A percentile compares a stretch with the other conserved stretches of the same genome.
phyloP scores from a whole-genome alignment of 306 rosid genomes.

The Cicer arietinum region DNA sequence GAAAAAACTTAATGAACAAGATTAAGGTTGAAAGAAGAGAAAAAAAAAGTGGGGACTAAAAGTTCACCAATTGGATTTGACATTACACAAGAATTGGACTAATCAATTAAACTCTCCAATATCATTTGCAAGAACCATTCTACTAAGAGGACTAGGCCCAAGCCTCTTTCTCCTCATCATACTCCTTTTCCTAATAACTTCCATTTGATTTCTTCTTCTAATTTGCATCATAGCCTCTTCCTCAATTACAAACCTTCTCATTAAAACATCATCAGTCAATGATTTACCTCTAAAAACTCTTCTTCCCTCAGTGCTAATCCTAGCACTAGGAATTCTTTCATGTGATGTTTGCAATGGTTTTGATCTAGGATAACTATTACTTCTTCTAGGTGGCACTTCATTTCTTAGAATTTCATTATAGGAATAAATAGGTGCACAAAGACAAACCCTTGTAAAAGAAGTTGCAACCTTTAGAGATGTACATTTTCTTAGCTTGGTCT shows the following conservation, averaged over 20 bases:
- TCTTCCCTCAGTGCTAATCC: slow-evolving; percentile 73
- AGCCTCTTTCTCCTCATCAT: slow-evolving; percentile 69
- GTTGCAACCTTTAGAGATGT: slow-evolving; percentile 81
- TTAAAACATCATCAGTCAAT: slow-evolving; percentile 85
- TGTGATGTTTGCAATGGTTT: slow-evolving; percentile 54
- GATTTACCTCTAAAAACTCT: slow-evolving; percentile 88
- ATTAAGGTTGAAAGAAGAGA: slow-evolving; percentile 11
- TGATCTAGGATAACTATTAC: slow-evolving; percentile 86
- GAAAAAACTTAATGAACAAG: slow-evolving; percentile 6
- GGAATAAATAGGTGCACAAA: slow-evolving; percentile 91
- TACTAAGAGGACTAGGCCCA: slow-evolving; percentile 90
- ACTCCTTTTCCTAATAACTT: slow-evolving; percentile 72
- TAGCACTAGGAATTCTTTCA: slow-evolving; percentile 50
- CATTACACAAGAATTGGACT: slow-evolving; percentile 27
- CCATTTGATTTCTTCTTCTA: slow-evolving; percentile 89
- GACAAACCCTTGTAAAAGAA: slow-evolving; percentile 86
- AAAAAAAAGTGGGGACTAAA: slow-evolving; percentile 7
- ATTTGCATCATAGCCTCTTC: slow-evolving; percentile 98
- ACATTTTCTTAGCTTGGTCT: slow-evolving; percentile 75
- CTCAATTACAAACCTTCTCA: slow-evolving; percentile 89
- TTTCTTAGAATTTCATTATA: slow-evolving; percentile 76
- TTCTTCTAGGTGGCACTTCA: slow-evolving; percentile 84
- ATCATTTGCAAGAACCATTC: slow-evolving; percentile 69
- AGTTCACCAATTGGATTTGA: slow-evolving; percentile 41
- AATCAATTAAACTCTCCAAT: slow-evolving; percentile 40